phyloP scores from a whole-genome alignment of 2,329 filamentous ascomycete genomes.

The Trichoderma sp. region DNA sequence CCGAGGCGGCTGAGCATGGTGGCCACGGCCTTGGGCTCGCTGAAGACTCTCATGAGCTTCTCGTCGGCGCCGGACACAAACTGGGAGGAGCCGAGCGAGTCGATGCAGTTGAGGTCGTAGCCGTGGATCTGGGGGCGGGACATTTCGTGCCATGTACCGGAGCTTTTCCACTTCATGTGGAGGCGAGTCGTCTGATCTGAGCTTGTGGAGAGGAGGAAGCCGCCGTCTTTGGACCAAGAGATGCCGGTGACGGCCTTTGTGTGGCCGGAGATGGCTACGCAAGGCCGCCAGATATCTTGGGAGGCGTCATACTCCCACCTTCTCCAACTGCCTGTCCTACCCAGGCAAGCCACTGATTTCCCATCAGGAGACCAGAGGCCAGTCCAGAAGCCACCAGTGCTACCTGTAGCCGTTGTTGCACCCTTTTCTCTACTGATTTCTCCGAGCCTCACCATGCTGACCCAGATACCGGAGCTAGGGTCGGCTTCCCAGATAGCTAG shows the following conservation, averaged over 20 bases:
- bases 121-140: slow-evolving; percentile 94
- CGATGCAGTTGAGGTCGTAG: slow-evolving; percentile 95
- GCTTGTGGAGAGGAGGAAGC: slow-evolving; percentile 84
- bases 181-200: slow-evolving; percentile 90
- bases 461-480: slow-evolving; percentile 79
- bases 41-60: slow-evolving; percentile 95
- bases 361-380: slow-evolving; percentile 86
- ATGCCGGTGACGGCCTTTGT: slow-evolving; percentile 76
- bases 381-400: slow-evolving; percentile 94
- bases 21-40: slow-evolving; percentile 80
- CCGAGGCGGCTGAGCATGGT: slow-evolving; percentile 67
- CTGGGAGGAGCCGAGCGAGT: slow-evolving; percentile 65
- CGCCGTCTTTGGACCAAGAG: slow-evolving; percentile 77
- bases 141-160: slow-evolving; percentile 86
- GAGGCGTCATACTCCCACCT: slow-evolving; percentile 66
- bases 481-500: slow-evolving; percentile 91
- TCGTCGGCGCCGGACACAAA: slow-evolving; percentile 97
- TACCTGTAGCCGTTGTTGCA: slow-evolving; percentile 92
- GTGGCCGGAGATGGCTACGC: slow-evolving; percentile 78
- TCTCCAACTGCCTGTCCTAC: slow-evolving; percentile 90
- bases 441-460: slow-evolving; percentile 78
- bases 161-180: slow-evolving; percentile 71
- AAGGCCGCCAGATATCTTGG: slow-evolving; percentile 70
- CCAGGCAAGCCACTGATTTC: slow-evolving; percentile 72
- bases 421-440: slow-evolving; percentile 95